These are phyloP conservation scores for Xylona heveae DNA, from an alignment of 495 filamentous ascomycete species.

Conservation along the genomic window DNA sequence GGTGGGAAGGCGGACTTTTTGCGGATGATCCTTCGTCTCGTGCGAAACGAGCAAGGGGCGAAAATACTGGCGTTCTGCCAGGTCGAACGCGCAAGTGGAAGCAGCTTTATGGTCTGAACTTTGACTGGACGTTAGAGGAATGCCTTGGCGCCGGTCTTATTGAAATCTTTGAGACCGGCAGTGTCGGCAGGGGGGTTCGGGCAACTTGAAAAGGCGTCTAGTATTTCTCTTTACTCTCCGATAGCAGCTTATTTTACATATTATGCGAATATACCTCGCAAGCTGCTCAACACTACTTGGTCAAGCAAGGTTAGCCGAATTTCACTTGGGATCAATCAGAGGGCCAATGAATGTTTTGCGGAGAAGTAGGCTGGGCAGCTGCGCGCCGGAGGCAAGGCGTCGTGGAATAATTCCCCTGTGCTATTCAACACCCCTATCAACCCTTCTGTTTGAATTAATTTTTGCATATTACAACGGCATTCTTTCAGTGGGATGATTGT, in stretches of 20 bases:
- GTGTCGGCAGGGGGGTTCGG: constrained; percentile 53
- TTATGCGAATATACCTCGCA: too few relatives aligned
- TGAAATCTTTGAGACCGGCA: constrained; percentile 70
- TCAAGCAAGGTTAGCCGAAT: too few relatives aligned
- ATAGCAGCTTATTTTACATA: background rate
- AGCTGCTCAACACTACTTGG: too few relatives aligned
- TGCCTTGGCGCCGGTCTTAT: constrained; percentile 59
- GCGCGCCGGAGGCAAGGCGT: too few relatives aligned
- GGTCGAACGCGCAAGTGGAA: constrained; percentile 70
- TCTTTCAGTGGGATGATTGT: too few relatives aligned
- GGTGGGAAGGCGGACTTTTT: constrained; percentile 61
- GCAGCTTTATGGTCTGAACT: constrained; percentile 50
- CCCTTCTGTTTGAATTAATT: too few relatives aligned
- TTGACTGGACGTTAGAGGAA: constrained; percentile 62
- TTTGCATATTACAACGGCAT: too few relatives aligned
- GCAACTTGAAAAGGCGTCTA: constrained; percentile 9
- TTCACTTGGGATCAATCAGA: too few relatives aligned
- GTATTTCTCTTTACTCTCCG: background rate
- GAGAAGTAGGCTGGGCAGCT: too few relatives aligned
- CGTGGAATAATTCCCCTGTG: too few relatives aligned
- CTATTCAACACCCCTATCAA: too few relatives aligned
- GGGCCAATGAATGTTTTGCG: too few relatives aligned
- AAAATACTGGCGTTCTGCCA: constrained; percentile 47
- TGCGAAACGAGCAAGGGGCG: constrained; percentile 43
- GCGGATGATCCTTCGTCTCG: constrained; percentile 30